phyloP scores from a whole-genome alignment of 2,329 filamentous ascomycete genomes.

The Decorospora gaudefroyi region DNA sequence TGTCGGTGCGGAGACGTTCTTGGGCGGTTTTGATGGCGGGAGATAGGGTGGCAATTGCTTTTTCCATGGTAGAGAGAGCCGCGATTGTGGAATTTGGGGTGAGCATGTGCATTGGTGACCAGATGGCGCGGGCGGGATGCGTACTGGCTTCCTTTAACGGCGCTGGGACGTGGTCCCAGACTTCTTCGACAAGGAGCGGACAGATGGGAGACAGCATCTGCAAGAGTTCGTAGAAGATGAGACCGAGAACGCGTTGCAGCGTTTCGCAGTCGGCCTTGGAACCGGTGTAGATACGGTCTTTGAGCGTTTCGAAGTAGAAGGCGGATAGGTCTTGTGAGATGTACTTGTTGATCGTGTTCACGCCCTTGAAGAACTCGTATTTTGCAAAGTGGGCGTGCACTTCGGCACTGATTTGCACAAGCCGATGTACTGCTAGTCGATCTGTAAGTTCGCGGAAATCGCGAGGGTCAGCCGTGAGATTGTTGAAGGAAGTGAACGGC shows the following conservation, averaged over 20 bases:
- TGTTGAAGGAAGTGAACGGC: conserved; percentile 31
- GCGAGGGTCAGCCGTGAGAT: conserved; percentile 14
- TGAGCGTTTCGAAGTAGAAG: conserved; percentile 91
- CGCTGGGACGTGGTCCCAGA: conserved; percentile 75
- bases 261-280: conserved; percentile 64
- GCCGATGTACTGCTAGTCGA: conserved; percentile 75
- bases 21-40: conserved; percentile 73
- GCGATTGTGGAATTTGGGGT: conserved; percentile 4
- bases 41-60: conserved; percentile 57
- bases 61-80: conserved; percentile 34
- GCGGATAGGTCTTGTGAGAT: conserved; percentile 81
- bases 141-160: conserved; percentile 56
- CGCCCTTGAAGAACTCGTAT: conserved; percentile 81
- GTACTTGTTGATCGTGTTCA: conserved; percentile 77
- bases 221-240: conserved; percentile 72
- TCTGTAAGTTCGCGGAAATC: conserved; percentile 36
- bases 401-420: conserved; percentile 66
- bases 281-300: conserved; percentile 89
- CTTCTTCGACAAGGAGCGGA: conserved; percentile 84
- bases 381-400: conserved; percentile 68
- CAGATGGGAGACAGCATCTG: conserved; percentile 80
- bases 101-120: conserved; percentile 26
- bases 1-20: conserved; percentile 72
- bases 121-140: conserved; percentile 36
- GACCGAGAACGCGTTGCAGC: conserved; percentile 61